Evolutionary conservation across 1,139 yeast species (phyloP).

Genomic region (Hemisphaericaspora subhashii): DNA sequence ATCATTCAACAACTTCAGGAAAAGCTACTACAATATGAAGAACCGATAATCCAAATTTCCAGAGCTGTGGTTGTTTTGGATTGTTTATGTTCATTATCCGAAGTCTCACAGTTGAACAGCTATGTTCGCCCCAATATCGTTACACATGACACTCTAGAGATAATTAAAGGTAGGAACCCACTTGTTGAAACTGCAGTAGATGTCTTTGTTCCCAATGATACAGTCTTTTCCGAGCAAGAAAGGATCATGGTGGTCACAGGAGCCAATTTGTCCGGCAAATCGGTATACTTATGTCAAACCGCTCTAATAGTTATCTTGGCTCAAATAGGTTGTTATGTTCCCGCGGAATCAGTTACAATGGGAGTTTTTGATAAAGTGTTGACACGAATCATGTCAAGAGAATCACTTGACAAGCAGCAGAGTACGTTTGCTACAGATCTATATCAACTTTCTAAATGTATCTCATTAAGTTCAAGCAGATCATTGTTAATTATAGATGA

Average conservation of each 20-base stretch:
- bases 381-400: conserved; percentile 42
- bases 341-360: conserved; percentile 41
- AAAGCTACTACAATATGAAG: conserved; percentile 20
- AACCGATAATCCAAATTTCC: conserved; percentile 17
- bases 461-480: conserved; percentile 30
- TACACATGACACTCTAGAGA: conserved; percentile 19
- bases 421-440: conserved; percentile 50
- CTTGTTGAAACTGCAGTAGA: conserved; percentile 35
- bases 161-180: conserved; percentile 39
- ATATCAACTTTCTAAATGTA: conserved; percentile 42
- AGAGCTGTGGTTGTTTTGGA: conserved; percentile 34
- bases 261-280: conserved; percentile 54
- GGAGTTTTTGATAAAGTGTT: conserved; percentile 45
- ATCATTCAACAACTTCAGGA: conserved; percentile 31
- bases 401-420: conserved; percentile 38
- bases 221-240: conserved; percentile 16
- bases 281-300: conserved; percentile 43
- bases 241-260: conserved; percentile 40
- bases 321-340: conserved; percentile 51
- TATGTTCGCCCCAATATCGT: conserved; percentile 39
- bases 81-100: conserved; percentile 36
- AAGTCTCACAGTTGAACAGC: conserved; percentile 26
- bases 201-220: conserved; percentile 38
- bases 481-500: conserved; percentile 49
- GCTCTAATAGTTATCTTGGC: conserved; percentile 45